Conservation (phyloP, 306 rosid species). For the Gleditsia sinensis region DNA sequence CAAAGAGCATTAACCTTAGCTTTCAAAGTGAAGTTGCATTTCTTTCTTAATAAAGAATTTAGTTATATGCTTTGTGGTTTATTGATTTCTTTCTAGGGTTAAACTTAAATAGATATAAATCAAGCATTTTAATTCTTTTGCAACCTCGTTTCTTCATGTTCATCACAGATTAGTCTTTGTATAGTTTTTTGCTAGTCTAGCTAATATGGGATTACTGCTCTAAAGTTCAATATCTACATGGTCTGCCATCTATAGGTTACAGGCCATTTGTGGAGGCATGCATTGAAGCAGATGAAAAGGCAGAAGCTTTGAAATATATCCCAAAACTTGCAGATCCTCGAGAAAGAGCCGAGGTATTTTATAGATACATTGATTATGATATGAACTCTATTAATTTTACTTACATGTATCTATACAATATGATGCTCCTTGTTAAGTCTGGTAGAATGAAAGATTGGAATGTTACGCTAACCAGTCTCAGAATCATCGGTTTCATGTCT, state of each 20-base stretch:
- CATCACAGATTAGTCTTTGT: neutral
- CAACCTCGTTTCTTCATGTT: neutral
- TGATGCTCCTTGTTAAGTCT: neutral
- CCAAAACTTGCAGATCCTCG: constrained; percentile 92
- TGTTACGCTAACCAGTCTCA: constrained; percentile 5
- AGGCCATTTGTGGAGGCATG: constrained; percentile 98
- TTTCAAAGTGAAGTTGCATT: neutral
- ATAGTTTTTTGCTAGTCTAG: constrained; percentile 26
- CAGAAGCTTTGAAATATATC: constrained; percentile 90
- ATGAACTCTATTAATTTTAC: neutral
- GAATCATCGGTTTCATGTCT: neutral
- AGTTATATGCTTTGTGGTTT: constrained; percentile 2
- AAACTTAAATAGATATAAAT: neutral
- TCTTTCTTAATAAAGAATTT: neutral
- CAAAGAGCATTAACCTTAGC: neutral
- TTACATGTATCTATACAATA: neutral
- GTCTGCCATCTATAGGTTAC: constrained; percentile 60
- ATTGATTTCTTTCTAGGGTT: constrained; percentile 6
- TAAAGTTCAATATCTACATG: constrained; percentile 20
- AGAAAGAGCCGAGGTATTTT: constrained; percentile 91
- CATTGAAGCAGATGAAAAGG: constrained; percentile 92
- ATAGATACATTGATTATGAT: neutral
- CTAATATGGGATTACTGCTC: neutral
- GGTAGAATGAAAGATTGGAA: constrained; percentile 12
- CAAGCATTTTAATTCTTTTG: constrained; percentile 10